Base-by-base conservation (phyloP, 441 rosid species). In the Brassica balearica region DNA sequence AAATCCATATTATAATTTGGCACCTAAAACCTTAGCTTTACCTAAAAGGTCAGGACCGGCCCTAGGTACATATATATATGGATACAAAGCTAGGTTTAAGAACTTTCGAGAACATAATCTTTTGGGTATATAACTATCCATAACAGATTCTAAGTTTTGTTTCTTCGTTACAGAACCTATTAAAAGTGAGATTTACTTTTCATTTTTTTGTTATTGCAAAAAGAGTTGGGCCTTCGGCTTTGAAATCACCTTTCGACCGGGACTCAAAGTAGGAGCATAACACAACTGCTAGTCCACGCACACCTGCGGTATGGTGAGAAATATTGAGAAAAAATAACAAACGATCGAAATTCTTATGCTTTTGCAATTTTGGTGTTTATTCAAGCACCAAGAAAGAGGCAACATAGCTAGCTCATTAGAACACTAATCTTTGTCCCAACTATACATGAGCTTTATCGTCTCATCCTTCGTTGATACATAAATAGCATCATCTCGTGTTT, bases 361-460 rank as follows among this genome's bases (percentile, higher is more conserved):
- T 51, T 46, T 46, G 53, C n/a, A 1, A 25, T 23, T 48, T 6
- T 29, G 46, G 23, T 55, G 29, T 55, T 19, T 17, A 53, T 11
- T 53, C 10, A 10, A 17, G 63, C 46, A 72, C 59, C 19, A 6
- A 27, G n/a, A 65, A 38, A 19, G 27, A 71, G 22, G 34, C 22
- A 59, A 71, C 67, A 71, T 5, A 38, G 19, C 8, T 73, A 64
- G 4, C 11, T 64, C 5, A 63, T 15, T 6, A 8, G 59, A 65
- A 65, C 71, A 55, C 9, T 58, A 73, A 19, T 34, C 38, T 34
- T 34, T 34, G 8, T 34, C 38, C 77, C 77, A 74, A 20, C 58
- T 65, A 38, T 65, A 65, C 65, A 36, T 36, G 2, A 74, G 65
- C 6, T 10, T 10, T 14, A 14, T 55, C 5, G 17, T 0, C 14